phyloP scores from a whole-genome alignment of 768 basidiomycete species.

The Mycena vulgaris region DNA sequence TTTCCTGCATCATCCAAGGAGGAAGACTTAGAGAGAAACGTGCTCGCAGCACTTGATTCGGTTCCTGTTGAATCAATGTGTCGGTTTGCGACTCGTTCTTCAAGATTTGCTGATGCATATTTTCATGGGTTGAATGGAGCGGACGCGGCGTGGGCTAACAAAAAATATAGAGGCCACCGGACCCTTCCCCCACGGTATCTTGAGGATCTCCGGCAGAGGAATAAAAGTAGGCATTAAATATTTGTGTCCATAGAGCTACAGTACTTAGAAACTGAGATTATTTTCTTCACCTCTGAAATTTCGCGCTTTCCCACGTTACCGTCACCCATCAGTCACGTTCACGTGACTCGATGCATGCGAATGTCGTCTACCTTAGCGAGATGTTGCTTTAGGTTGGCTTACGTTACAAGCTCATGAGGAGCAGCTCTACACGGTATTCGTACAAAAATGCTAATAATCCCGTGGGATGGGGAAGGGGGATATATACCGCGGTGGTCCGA shows the following conservation, averaged over 20 bases:
- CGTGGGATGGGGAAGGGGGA: no score
- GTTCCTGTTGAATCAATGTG: conserved; percentile 42
- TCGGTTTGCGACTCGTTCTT: conserved; percentile 37
- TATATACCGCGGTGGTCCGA: no score
- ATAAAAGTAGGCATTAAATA: neutral
- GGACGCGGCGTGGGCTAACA: conserved; percentile 43
- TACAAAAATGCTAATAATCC: no score
- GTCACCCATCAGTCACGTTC: no score
- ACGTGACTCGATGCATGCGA: no score
- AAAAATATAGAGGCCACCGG: conserved; percentile 43
- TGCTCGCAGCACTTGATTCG: conserved; percentile 41
- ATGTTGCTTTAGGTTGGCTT: no score
- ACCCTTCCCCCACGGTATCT: conserved; percentile 23
- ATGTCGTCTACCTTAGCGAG: no score
- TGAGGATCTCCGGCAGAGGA: neutral
- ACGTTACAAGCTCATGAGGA: no score
- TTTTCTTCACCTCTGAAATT: neutral
- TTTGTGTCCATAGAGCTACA: neutral
- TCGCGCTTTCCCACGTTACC: conserved; percentile 9
- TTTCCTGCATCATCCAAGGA: conserved; percentile 38
- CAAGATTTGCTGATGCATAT: conserved; percentile 46
- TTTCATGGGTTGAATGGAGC: conserved; percentile 39
- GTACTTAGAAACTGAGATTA: neutral
- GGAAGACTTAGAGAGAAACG: conserved; percentile 46
- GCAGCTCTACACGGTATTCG: no score